phyloP scores from a whole-genome alignment of 169 alveolate genomes.

The Plasmodium cynomolgi region DNA sequence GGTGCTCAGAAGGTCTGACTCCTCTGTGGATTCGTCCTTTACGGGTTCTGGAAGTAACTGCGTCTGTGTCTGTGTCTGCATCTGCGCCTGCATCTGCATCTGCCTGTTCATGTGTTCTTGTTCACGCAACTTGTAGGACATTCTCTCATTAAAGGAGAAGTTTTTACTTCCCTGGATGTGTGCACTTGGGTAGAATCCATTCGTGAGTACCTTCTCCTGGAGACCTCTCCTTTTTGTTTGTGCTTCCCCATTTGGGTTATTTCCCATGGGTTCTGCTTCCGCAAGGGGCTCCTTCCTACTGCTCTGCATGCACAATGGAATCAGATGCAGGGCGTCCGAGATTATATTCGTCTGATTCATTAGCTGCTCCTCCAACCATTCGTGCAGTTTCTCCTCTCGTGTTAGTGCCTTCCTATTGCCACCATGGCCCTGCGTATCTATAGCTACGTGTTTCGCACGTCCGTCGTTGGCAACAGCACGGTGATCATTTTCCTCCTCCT shows the following conservation, averaged over 20 bases:
- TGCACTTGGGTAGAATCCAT: not conserved
- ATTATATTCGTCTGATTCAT: slow-evolving; percentile 37
- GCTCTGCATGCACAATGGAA: not conserved
- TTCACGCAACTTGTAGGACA: slow-evolving; percentile 19
- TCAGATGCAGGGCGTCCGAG: slow-evolving; percentile 31
- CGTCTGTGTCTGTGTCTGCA: no score
- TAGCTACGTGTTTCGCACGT: not conserved
- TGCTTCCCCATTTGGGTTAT: not conserved
- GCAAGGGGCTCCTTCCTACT: not conserved
- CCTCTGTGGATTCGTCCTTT: not conserved
- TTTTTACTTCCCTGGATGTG: not conserved
- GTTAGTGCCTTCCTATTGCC: slow-evolving; percentile 1
- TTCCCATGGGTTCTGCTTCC: not conserved
- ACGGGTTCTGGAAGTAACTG: not conserved
- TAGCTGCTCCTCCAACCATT: slow-evolving; percentile 56
- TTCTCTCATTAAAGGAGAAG: slow-evolving; percentile 24
- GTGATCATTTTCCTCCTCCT: not conserved
- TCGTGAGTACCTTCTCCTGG: not conserved
- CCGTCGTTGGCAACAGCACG: not conserved
- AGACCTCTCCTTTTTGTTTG: not conserved
- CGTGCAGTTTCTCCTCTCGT: slow-evolving; percentile 55
- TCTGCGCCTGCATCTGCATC: no score
- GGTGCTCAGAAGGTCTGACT: not conserved
- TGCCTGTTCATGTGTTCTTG: not conserved
- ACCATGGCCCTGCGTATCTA: not conserved